Evolutionary conservation across 2,329 filamentous ascomycete genomes (phyloP).

Genomic region (Purpureocillium lavendulum): DNA sequence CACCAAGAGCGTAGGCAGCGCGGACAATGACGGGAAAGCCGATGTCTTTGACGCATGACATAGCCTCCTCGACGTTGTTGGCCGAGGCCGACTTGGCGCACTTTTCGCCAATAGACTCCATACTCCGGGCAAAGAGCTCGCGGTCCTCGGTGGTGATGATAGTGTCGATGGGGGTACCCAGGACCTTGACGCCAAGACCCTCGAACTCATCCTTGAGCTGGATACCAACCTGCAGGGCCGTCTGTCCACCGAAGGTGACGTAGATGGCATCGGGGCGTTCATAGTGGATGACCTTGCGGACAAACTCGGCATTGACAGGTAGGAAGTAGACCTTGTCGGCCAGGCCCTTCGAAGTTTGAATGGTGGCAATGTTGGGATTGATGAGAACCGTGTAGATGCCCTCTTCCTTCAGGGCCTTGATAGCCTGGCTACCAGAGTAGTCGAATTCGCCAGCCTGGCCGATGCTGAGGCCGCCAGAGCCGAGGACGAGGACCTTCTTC

Average conservation of each 20-base stretch:
- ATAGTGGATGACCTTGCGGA: slow-evolving; percentile 92
- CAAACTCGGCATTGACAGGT: slow-evolving; percentile 92
- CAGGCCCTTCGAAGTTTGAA: slow-evolving; percentile 94
- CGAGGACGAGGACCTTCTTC: slow-evolving; percentile 91
- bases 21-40: slow-evolving; percentile 96
- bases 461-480: slow-evolving; percentile 91
- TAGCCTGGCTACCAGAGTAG: slow-evolving; percentile 96
- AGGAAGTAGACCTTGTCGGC: slow-evolving; percentile 99
- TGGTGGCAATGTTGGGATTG: slow-evolving; percentile 98
- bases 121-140: slow-evolving; percentile 93
- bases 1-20: slow-evolving; percentile 91
- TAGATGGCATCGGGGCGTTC: slow-evolving; percentile 96
- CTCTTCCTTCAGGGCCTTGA: slow-evolving; percentile 96
- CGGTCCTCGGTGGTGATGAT: slow-evolving; percentile 98
- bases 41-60: slow-evolving; percentile 81
- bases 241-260: slow-evolving; percentile 95
- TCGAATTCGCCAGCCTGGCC: slow-evolving; percentile 98
- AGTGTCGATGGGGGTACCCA: slow-evolving; percentile 94
- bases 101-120: slow-evolving; percentile 97
- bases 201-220: slow-evolving; percentile 97
- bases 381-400: slow-evolving; percentile 97
- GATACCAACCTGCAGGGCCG: slow-evolving; percentile 91
- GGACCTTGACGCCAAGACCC: slow-evolving; percentile 80
- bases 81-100: slow-evolving; percentile 96
- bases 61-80: slow-evolving; percentile 77